A percentile compares a stretch with the other conserved stretches of the same genome.
phyloP scores from a whole-genome alignment of 2,329 filamentous ascomycete species.

The Pestalotiopsis sp. region DNA sequence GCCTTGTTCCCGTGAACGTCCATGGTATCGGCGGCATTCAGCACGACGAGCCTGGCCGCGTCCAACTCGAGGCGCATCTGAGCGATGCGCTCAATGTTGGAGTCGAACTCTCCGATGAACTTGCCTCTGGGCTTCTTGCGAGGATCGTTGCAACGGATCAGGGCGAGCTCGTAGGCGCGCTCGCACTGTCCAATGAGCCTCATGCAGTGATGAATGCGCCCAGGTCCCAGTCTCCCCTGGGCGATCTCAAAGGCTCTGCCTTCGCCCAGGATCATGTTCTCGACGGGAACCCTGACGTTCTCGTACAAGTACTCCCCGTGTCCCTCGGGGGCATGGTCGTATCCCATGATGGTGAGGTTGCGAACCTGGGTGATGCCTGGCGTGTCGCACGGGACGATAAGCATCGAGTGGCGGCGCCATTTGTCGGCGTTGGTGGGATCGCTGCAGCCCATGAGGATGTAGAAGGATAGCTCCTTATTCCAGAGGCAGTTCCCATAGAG shows the following conservation, averaged over 20 bases:
- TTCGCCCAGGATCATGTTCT: constrained; percentile 43
- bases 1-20: constrained; percentile 42
- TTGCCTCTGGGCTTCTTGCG: constrained; percentile 40
- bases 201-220: constrained; percentile 45
- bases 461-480: constrained; percentile 36
- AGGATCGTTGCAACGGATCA: constrained; percentile 38
- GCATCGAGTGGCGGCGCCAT: constrained; percentile 41
- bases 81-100: constrained; percentile 42
- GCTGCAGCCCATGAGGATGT: constrained; percentile 38
- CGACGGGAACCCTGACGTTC: constrained; percentile 39
- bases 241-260: constrained; percentile 44
- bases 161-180: constrained; percentile 41
- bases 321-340: constrained; percentile 43
- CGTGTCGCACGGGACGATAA: constrained; percentile 39
- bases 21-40: constrained; percentile 44
- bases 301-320: constrained; percentile 44
- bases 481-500: constrained; percentile 41
- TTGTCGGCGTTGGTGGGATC: constrained; percentile 39
- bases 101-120: constrained; percentile 42
- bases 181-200: constrained; percentile 43
- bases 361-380: constrained; percentile 39
- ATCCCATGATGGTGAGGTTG: constrained; percentile 43
- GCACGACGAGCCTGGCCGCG: constrained; percentile 39
- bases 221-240: constrained; percentile 41
- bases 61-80: constrained; percentile 44